A percentile compares a stretch with the other conserved stretches of the same genome.
phyloP scores from a whole-genome alignment of 352 stramenopile species.

The Phytophthora sp. region DNA sequence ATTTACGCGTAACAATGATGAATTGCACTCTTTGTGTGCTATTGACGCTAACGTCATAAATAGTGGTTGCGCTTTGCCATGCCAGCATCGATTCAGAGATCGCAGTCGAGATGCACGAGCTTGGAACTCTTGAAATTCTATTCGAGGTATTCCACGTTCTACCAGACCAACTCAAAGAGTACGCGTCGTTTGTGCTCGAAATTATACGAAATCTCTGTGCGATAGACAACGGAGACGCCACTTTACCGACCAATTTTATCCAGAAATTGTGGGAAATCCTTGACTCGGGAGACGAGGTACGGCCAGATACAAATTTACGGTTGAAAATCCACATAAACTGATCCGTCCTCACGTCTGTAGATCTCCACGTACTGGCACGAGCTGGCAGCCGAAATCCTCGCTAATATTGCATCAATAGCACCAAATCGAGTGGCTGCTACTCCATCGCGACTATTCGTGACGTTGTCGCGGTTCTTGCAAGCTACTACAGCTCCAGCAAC shows the following conservation, averaged over 20 bases:
- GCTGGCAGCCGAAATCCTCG: conserved; percentile 49
- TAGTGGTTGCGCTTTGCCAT: conserved; percentile 67
- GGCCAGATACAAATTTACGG: too few species aligned
- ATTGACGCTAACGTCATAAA: neutral
- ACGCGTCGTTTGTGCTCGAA: conserved; percentile 47
- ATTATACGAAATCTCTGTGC: conserved; percentile 60
- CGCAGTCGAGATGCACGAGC: conserved; percentile 47
- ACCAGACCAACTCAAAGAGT: conserved; percentile 19
- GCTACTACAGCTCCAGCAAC: neutral
- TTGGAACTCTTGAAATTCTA: conserved; percentile 37
- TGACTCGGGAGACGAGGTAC: conserved; percentile 25
- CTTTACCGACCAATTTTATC: conserved; percentile 30
- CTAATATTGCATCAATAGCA: conserved; percentile 41
- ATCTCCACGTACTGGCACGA: conserved; percentile 23
- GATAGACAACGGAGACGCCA: conserved; percentile 11
- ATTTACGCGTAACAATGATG: conserved; percentile 68
- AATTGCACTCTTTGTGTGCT: too few species aligned
- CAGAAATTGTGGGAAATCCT: conserved; percentile 37
- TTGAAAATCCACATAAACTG: too few species aligned
- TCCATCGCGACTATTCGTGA: conserved; percentile 34
- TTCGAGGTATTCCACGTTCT: conserved; percentile 38
- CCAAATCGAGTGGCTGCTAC: conserved; percentile 25
- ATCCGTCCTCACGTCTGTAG: neutral
- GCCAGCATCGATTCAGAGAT: conserved; percentile 62
- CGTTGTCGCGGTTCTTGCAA: conserved; percentile 48